These are phyloP conservation scores for Suillus sp. DNA, from an alignment of 768 basidiomycete species.

Conservation along the genomic window DNA sequence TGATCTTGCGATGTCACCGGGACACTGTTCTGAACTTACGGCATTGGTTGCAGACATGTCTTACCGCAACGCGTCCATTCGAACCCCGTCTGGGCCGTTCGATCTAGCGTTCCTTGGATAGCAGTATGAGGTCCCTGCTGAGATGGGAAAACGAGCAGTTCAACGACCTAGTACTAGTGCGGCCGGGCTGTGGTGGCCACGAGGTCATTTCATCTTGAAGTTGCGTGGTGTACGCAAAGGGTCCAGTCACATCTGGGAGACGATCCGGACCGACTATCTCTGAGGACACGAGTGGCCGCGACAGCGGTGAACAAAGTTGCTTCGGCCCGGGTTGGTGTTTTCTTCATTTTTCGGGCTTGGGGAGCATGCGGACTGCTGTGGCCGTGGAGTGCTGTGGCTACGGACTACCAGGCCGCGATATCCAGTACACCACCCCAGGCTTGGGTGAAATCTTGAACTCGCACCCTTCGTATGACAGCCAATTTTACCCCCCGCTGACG, in stretches of 20 bases:
- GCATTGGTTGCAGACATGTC: not conserved
- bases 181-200: not conserved
- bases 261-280: not conserved
- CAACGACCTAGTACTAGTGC: not conserved
- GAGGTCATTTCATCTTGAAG: not conserved
- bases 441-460: not conserved
- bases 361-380: not conserved
- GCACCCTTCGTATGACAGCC: not conserved
- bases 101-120: too few species aligned
- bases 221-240: not conserved
- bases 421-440: not conserved
- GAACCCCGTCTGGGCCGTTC: not conserved
- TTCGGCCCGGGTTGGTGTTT: not conserved
- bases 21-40: not conserved
- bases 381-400: not conserved
- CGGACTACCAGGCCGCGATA: not conserved
- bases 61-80: not conserved
- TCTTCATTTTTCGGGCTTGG: not conserved
- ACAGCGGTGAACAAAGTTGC: not conserved
- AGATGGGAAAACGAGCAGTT: not conserved
- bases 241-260: not conserved
- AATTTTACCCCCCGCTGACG: not conserved
- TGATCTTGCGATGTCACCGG: conserved; percentile 1
- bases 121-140: too few species aligned
- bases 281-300: not conserved